Conservation (phyloP, 768 basidiomycete genomes). For the Tricholoma flavovirens region DNA sequence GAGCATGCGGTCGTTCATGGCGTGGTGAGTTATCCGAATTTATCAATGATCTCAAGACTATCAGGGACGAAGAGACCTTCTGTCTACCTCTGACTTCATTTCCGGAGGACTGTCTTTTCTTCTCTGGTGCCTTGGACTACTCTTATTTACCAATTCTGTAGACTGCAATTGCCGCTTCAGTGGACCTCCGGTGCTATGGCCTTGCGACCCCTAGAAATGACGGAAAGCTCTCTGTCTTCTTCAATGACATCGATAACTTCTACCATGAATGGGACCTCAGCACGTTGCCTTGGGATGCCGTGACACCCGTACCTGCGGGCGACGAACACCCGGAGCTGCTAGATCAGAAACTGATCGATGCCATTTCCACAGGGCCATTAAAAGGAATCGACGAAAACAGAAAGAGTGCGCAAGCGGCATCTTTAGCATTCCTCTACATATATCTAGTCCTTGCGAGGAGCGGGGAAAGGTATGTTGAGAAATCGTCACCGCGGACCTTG, state of each 20-base stretch:
- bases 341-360: conserved; percentile 68
- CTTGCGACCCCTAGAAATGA: conserved; percentile 72
- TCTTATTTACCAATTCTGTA: conserved; percentile 25
- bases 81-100: conserved; percentile 1
- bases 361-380: conserved; percentile 49
- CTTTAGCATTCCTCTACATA: conserved; percentile 83
- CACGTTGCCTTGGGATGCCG: conserved; percentile 73
- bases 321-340: conserved; percentile 58
- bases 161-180: conserved; percentile 93
- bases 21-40: conserved; percentile 55
- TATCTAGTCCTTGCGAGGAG: conserved; percentile 74
- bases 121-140: conserved; percentile 4
- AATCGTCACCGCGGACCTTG: conserved; percentile 9
- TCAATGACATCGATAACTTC: conserved; percentile 75
- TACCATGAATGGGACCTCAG: conserved; percentile 78
- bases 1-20: conserved; percentile 99
- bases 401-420: conserved; percentile 36
- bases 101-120: not conserved
- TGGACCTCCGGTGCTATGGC: conserved; percentile 93
- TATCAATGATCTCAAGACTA: not conserved
- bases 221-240: conserved; percentile 65
- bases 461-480: conserved; percentile 46
- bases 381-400: conserved; percentile 29
- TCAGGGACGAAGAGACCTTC: not conserved
- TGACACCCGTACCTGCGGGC: conserved; percentile 46